A percentile compares a stretch with the other conserved stretches of the same genome.
Conservation (phyloP, 2,329 filamentous ascomycete species). For the Venturia aucupariae region DNA sequence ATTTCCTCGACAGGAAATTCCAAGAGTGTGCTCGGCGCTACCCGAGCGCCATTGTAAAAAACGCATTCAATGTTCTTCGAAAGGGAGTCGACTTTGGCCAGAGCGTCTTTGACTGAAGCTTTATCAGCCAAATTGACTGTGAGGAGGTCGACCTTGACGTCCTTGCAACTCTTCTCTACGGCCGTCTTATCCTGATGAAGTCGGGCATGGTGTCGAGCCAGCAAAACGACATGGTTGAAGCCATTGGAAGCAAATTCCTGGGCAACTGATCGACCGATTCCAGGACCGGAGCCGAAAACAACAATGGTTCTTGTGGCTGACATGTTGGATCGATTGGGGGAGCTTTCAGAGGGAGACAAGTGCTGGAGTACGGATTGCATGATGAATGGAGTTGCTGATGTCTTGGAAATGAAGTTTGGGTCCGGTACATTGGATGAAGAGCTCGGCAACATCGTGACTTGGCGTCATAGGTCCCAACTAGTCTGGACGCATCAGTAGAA, state of each 20-base stretch:
- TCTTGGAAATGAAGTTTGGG: background rate
- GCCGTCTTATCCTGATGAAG: slow-evolving; percentile 18
- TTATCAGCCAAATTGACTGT: slow-evolving; percentile 9
- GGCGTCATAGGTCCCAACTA: background rate
- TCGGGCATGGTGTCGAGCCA: slow-evolving; percentile 19
- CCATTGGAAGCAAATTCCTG: slow-evolving; percentile 21
- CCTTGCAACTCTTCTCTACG: slow-evolving; percentile 16
- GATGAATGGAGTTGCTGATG: background rate
- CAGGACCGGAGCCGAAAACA: slow-evolving; percentile 23
- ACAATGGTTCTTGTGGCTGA: slow-evolving; percentile 16
- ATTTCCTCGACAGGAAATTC: slow-evolving; percentile 29
- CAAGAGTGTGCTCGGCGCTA: background rate
- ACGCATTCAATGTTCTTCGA: slow-evolving; percentile 16
- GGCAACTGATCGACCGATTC: slow-evolving; percentile 22
- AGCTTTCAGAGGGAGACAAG: background rate
- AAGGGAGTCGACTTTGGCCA: slow-evolving; percentile 12
- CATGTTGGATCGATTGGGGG: background rate
- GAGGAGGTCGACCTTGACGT: slow-evolving; percentile 7
- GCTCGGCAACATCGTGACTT: background rate
- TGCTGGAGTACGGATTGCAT: slow-evolving; percentile 1
- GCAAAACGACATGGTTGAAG: slow-evolving; percentile 20
- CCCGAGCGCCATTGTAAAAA: slow-evolving; percentile 13
- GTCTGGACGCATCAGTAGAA: background rate
- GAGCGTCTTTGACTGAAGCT: slow-evolving; percentile 1
- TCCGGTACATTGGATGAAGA: background rate